Base-by-base conservation (phyloP, 352 stramenopile genomes). In the Phytophthora kernoviae region DNA sequence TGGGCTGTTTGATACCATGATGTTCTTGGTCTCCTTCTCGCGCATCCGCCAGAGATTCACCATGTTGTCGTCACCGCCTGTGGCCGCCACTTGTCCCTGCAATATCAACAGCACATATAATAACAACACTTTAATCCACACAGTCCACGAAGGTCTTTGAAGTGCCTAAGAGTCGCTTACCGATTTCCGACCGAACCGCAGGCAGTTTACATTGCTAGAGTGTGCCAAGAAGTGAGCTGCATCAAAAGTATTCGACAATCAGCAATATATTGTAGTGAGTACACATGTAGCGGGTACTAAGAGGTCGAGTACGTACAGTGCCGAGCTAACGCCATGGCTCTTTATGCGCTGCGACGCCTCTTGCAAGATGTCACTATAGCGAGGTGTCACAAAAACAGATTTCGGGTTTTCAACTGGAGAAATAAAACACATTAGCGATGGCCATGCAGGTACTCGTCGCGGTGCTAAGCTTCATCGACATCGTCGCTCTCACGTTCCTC, bases 1-100 rank as follows among this genome's bases (percentile, higher is more conserved):
- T 3, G 6, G 24, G 24, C 3, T 7, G 24, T 30, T 30, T 30
- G 24, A 30, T 30, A 94, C 85, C 81, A 93, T 91, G 39, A 94
- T 91, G 60, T 92, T 94, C 64, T 94, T 94, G 53, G 83, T 94
- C 70, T 94, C 81, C 50, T 84, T 88, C 57, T 94, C 85, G 32
- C 83, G 81, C 79, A 94, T 87, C 33, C 83, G 76, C 85, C 85
- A 94, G n/a, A 94, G 55, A 30, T 94, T 94, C 40, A 93, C 80
- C 40, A 89, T 73, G 51, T 85, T 85, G 56, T 94, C 85, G 34
- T 94, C 83, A 15, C 85, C 85, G 9, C 83, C 85, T 1, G 81
- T 93, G 20, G 81, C 85, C 0, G 78, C 80, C 12, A 93, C 79
- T 91, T 94, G 85, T 5, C 79, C 85, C 85, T 94, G 22, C 18